phyloP scores from a whole-genome alignment of 768 basidiomycete genomes.

The Tulasnella sp. region DNA sequence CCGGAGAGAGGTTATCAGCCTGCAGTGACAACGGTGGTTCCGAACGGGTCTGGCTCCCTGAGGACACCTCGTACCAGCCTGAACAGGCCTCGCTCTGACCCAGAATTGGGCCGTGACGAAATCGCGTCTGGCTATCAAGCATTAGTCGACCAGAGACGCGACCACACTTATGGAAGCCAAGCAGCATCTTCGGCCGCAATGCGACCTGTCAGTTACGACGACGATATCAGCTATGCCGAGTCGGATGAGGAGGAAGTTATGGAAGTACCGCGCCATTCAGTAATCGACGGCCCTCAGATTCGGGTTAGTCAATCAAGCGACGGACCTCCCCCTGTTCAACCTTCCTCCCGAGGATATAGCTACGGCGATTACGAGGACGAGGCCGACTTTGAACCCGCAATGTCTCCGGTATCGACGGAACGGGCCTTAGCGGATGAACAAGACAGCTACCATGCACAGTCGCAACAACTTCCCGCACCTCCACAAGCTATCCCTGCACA shows the following conservation, averaged over 20 bases:
- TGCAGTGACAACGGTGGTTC: neutral
- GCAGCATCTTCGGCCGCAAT: neutral
- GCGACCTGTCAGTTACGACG: constrained; percentile 13
- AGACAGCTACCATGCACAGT: neutral
- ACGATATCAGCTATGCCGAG: constrained; percentile 22
- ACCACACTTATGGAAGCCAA: constrained; percentile 4
- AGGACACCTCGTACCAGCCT: constrained; percentile 30
- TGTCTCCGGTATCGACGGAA: constrained; percentile 25
- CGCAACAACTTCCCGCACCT: constrained; percentile 12
- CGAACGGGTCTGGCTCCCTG: neutral
- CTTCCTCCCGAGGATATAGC: neutral
- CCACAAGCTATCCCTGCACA: neutral
- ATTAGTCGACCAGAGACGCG: neutral
- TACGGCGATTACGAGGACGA: constrained; percentile 24
- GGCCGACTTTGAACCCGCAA: constrained; percentile 28
- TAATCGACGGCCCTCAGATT: constrained; percentile 23
- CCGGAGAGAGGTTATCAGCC: constrained; percentile 8
- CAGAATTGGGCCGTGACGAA: constrained; percentile 73
- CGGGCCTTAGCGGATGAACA: neutral
- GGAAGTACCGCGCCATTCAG: constrained; percentile 27
- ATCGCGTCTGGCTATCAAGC: constrained; percentile 42
- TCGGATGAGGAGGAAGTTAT: constrained; percentile 34
- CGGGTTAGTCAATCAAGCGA: constrained; percentile 26
- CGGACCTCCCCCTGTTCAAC: neutral
- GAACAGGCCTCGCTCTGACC: constrained; percentile 51